Base-by-base conservation (phyloP, 1,284 basidiomycete genomes). In the Inonotus obliquus region DNA sequence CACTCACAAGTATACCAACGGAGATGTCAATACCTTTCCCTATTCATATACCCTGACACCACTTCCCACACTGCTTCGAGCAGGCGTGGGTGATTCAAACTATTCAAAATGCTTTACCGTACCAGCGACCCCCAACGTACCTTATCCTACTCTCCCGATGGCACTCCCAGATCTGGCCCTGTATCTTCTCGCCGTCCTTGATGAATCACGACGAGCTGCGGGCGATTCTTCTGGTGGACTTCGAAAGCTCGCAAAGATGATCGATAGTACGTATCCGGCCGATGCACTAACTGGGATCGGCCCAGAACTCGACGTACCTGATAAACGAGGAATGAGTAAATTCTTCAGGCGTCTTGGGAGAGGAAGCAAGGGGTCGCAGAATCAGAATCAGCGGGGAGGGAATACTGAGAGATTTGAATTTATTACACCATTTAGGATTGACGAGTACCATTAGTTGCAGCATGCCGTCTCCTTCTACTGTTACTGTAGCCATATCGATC, bases 331-430 rank as follows among this genome's bases (percentile, higher is more conserved):
- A 53, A 76, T 80, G 60, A 79, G 77, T 49, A 79, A 74, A 44
- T 73, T 87, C 63, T 76, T 88, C 65, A 84, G 83, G 70, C 79
- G 82, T 45, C 79, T 89, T 13, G 82, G 84, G 29, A 77, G 82
- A 54, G 76, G 77, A 21, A 76, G 78, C 65, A 81, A 73, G 65
- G 73, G 75, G 48, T 75, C 73, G 38, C n/a, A 11, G 38, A n/a
- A n/a, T 49, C 47, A 54, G 37, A 80, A 72, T 65, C 73, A 68
- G 67, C 74, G 76, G 55, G 74, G 77, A 66, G 79, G 78, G 65
- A 91, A 91, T 68, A 87, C 88, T 67, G 87, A 91, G 63, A 85
- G 84, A 13, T 91, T 85, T 65, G 86, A 90, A 55, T 79, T 91
- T 17, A 87, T 92, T 59, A 92, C 89, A 29, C 89, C 89, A 0